Evolutionary conservation across 169 alveolate genomes (phyloP).

Genomic region (Plasmodium relictum): DNA sequence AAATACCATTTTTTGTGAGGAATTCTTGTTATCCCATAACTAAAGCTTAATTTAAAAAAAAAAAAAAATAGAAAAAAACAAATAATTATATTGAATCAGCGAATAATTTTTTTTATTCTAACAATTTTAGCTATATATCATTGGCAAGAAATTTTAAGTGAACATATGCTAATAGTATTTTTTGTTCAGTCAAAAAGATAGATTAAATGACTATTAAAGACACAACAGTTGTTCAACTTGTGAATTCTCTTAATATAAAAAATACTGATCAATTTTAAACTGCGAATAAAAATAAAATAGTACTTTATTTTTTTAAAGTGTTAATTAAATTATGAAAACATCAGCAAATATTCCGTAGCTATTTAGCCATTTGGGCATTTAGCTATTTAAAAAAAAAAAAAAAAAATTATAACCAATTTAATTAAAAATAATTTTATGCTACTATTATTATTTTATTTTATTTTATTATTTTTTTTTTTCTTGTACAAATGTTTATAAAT

Average conservation of each 20-base stretch:
- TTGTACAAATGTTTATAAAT: constrained; percentile 42
- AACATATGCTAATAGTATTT: constrained; percentile 6
- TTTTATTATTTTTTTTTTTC: constrained; percentile 14
- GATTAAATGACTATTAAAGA: constrained; percentile 21
- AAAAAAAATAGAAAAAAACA: constrained; percentile 12
- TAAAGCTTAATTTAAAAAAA: constrained; percentile 4
- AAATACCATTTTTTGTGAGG: no score
- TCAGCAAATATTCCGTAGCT: constrained; percentile 17
- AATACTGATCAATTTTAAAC: constrained; percentile 13
- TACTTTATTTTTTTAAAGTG: constrained; percentile 9
- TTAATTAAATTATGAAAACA: constrained; percentile 40
- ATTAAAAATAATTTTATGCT: constrained; percentile 10
- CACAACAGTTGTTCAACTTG: constrained; percentile 22
- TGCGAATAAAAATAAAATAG: background rate
- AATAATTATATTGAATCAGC: constrained; percentile 34
- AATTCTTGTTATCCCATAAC: no score
- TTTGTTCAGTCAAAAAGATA: constrained; percentile 13
- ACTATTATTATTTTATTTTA: constrained; percentile 14
- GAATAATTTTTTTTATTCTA: constrained; percentile 31
- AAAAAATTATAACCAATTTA: constrained; percentile 10
- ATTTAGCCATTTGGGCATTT: constrained; percentile 26
- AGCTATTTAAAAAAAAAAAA: constrained; percentile 13
- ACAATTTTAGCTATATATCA: constrained; percentile 26
- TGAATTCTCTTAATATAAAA: constrained; percentile 33
- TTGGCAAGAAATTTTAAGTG: constrained; percentile 11